phyloP scores from a whole-genome alignment of 140 eudicot genomes.

The Stevia rebaudiana region DNA sequence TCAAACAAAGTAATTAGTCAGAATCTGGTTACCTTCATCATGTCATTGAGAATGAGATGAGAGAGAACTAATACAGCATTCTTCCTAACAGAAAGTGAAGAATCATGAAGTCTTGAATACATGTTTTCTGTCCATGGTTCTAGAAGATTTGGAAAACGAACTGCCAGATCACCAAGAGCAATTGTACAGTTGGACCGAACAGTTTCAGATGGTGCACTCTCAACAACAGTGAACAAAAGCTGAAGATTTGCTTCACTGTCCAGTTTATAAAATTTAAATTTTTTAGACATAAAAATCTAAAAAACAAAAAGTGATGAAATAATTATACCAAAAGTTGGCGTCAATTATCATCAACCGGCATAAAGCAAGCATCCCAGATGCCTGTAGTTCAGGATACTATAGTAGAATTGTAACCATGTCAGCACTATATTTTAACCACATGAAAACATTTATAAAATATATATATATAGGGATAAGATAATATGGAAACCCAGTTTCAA shows the following conservation, averaged over 20 bases:
- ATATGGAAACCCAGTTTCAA: too few relatives aligned
- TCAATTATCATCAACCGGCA: conserved; percentile 90
- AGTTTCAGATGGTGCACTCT: conserved; percentile 82
- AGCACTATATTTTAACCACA: conserved; percentile 21
- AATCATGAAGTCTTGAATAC: conserved; percentile 82
- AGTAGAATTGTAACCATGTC: conserved; percentile 28
- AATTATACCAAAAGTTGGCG: conserved; percentile 74
- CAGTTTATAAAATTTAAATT: conserved; percentile 6
- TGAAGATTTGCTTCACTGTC: conserved; percentile 88
- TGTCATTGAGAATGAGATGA: conserved; percentile 92
- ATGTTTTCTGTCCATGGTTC: conserved; percentile 98
- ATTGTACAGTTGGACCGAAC: conserved; percentile 97
- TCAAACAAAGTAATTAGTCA: background rate
- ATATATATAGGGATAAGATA: too few relatives aligned
- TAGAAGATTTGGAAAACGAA: conserved; percentile 87
- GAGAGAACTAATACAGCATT: conserved; percentile 98
- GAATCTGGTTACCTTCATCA: conserved; percentile 86
- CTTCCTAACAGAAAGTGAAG: conserved; percentile 79
- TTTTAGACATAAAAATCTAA: background rate
- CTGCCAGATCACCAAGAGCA: conserved; percentile 96
- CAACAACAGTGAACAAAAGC: conserved; percentile 93
- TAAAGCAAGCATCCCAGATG: conserved; percentile 95
- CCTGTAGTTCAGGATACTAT: conserved; percentile 86
- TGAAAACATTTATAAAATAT: too few relatives aligned
- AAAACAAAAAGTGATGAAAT: background rate